Base-by-base conservation (phyloP, 176 grass and related monocot species). In the Tuctoria greenei region DNA sequence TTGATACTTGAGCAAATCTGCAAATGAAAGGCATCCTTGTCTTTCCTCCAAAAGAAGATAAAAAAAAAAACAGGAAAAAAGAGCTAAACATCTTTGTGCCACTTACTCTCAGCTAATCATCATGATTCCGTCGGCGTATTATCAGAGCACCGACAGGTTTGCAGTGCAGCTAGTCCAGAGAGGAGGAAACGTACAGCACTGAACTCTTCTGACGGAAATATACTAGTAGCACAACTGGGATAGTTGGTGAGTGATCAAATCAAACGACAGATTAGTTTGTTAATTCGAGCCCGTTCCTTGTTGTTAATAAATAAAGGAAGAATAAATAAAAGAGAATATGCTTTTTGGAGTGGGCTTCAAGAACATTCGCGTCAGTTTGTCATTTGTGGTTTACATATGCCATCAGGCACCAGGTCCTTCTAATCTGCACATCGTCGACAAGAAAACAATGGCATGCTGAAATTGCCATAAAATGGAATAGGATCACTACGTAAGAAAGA, bases 91-190 rank as follows among this genome's bases (percentile, higher is more conserved):
- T 34, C 67, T 69, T 20, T 69, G 67, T 50, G 16, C 43, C 10
- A n/a, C 17, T 62, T 15, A 10, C 24, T 76, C 27, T 18, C 14
- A 18, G 16, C 60, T 18, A 47, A 2, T 58, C 7, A 41, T 25
- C 26, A 71, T 36, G 24, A 26, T 56, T 37, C 35, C 35, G 38
- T 21, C 20, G 69, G 7, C 3, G 7, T 72, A 54, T 23, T 42
- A 55, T 20, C 15, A 24, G 49, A 43, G 23, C 67, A 72, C 72
- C 58, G 78, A 86, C 84, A 64, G 74, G 31, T 41, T 75, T 3
- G 21, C 50, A 9, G 0, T 52, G 38, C 65, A 3, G 15, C 2
- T 0, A 38, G 11, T 40, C 34, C 38, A 38, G 27, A 42, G 17
- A 7, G 24, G 56, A 37, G 71, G 12, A 5, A 38, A 6, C 6